Base-by-base conservation (phyloP, 192 early-diverging fungal genomes). In the Chytriomyces sp. region DNA sequence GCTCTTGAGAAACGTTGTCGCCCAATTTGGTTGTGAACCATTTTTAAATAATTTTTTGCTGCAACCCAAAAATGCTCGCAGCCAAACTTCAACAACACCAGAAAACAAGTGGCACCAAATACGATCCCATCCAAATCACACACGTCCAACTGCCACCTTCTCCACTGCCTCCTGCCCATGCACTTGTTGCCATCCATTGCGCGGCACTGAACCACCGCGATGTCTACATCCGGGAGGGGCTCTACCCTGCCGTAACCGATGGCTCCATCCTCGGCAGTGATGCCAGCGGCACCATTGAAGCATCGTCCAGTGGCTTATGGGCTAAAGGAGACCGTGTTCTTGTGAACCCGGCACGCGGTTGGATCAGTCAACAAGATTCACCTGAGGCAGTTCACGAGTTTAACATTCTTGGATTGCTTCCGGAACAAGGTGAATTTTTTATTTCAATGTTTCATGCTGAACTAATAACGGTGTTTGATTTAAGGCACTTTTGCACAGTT, bases 401-500 rank as follows among this genome's bases (percentile, higher is more conserved):
- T 69, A 73, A 75, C 28, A 75, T 83, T 45, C 77, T 86, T n/a
- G 85, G 85, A 5, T 63, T 78, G 43, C 11, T 59, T 74, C n/a
- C 82, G 80, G 16, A 80, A 64, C 72, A 43, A 16, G 68, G 65
- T 61, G 26, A 0, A 18, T 7, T 45, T 2, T 11, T 44, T 67
- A 1, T n/a, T 20, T 69, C 11, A 13, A 26, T 45, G 65, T 6
- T 74, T 69, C 5, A 6, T 67, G 28, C 26, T 16, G 16, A 47
- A 24, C 26, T 16, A 61, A 26, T 11, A 45, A 35, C 35, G 35
- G 35, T 35, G 35, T 35, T 35, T 0, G 35, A 35, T 35, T 16
- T 43, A 6, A 89, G 90, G 91, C 26, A 87, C 91, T 7, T 84
- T 91, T 45, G 80, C 89, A 16, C 86, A 91, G 70, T 84, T 85